A percentile compares a stretch with the other conserved stretches of the same genome.
These are phyloP conservation scores for Zygosaccharomyces bisporus DNA, from an alignment of 805 yeast genomes.

Conservation along the genomic window DNA sequence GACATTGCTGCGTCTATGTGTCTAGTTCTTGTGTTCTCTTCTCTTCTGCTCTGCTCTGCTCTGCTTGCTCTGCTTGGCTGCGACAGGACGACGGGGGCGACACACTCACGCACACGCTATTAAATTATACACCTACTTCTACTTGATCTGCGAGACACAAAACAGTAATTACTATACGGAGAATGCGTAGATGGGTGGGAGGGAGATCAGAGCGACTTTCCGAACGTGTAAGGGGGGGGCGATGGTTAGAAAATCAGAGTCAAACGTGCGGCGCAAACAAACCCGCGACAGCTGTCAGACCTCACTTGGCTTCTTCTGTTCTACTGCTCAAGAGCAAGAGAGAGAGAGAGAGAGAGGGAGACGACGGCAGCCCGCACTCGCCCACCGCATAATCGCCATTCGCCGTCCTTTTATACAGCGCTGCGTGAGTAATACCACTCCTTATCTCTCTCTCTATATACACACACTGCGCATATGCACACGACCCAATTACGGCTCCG, in stretches of 20 bases:
- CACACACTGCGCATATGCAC: too few relatives aligned
- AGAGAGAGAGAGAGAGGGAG: too few relatives aligned
- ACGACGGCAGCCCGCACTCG: background rate
- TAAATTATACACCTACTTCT: conserved; percentile 7
- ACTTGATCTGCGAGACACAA: conserved; percentile 5
- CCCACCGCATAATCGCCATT: background rate
- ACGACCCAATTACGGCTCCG: too few relatives aligned
- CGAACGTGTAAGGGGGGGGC: background rate
- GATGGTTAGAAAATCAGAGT: too few relatives aligned
- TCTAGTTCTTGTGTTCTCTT: background rate
- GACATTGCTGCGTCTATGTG: background rate
- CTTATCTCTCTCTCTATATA: background rate
- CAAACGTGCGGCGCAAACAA: background rate
- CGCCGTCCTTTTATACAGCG: background rate
- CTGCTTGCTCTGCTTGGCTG: too few relatives aligned
- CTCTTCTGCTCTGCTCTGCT: too few relatives aligned
- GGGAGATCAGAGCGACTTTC: background rate
- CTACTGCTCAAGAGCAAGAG: too few relatives aligned
- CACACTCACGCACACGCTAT: background rate
- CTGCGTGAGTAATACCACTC: background rate
- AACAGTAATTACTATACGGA: background rate
- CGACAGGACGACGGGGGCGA: background rate
- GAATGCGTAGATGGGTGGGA: background rate
- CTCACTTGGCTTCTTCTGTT: too few relatives aligned
- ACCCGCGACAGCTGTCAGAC: background rate